Evolutionary conservation across 2,329 filamentous ascomycete species (phyloP).

Genomic region (Cytospora mali): DNA sequence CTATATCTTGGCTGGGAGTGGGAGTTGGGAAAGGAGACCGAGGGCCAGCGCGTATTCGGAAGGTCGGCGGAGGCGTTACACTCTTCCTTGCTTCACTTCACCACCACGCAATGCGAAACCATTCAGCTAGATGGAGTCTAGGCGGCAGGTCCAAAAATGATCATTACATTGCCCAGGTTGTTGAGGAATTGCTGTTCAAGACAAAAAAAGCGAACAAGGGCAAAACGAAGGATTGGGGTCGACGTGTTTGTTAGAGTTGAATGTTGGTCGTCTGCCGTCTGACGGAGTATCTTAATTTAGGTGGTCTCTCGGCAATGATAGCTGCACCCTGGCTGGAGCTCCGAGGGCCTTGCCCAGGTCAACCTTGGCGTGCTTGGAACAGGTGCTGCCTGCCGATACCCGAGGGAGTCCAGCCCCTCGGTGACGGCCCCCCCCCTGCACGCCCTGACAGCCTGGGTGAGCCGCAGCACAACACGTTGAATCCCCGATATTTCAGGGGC

Average conservation of each 20-base stretch:
- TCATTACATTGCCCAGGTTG: conserved; percentile 25
- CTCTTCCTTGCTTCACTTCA: conserved; percentile 26
- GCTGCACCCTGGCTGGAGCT: neutral
- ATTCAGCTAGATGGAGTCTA: conserved; percentile 14
- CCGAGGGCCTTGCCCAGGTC: neutral
- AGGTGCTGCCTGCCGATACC: neutral
- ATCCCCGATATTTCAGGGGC: neutral
- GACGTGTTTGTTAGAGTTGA: conserved; percentile 9
- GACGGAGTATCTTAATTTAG: neutral
- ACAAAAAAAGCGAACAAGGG: neutral
- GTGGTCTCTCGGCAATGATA: neutral
- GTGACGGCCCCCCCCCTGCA: neutral
- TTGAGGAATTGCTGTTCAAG: neutral
- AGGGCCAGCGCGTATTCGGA: neutral
- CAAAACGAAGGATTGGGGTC: conserved; percentile 5
- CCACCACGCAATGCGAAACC: conserved; percentile 24
- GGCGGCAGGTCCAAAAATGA: conserved; percentile 14
- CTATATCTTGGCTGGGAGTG: neutral
- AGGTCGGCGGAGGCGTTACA: conserved; percentile 21
- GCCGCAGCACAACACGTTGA: neutral
- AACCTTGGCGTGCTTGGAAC: neutral
- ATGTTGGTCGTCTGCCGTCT: neutral
- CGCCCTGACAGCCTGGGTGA: neutral
- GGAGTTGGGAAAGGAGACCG: conserved; percentile 8
- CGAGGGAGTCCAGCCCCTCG: conserved; percentile 1